Conservation (phyloP, 1,284 basidiomycete genomes). For the Ustilago nuda region DNA sequence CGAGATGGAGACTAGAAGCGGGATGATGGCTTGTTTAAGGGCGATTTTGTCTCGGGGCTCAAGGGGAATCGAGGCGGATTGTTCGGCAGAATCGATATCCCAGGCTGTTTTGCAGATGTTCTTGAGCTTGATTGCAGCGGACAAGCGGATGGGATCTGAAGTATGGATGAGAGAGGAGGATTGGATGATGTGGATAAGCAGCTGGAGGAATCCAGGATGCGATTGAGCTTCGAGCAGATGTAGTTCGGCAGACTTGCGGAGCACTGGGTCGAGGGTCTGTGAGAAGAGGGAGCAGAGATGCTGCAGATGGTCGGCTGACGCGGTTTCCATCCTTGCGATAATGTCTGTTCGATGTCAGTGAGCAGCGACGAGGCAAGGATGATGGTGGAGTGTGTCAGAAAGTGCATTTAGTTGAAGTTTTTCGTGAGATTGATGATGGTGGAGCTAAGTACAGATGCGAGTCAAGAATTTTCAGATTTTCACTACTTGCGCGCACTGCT, state of each 20-base stretch:
- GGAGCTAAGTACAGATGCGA: no score
- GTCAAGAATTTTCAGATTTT: no score
- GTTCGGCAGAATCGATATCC: constrained; percentile 57
- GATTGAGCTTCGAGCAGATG: constrained; percentile 58
- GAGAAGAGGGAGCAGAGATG: constrained; percentile 60
- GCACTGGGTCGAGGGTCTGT: constrained; percentile 60
- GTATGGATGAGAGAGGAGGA: constrained; percentile 32
- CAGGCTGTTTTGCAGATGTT: constrained; percentile 66
- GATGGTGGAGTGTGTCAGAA: constrained; percentile 3
- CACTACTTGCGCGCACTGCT: no score
- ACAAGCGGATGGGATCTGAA: constrained; percentile 57
- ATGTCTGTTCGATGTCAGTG: not conserved
- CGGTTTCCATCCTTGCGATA: constrained; percentile 15
- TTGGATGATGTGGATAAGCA: constrained; percentile 63
- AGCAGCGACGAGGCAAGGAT: not conserved
- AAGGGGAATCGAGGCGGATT: constrained; percentile 24
- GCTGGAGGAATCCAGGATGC: constrained; percentile 59
- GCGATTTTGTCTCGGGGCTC: constrained; percentile 74
- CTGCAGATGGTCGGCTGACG: constrained; percentile 50
- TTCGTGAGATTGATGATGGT: no score
- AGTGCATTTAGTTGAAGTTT: no score
- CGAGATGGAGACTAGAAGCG: constrained; percentile 81
- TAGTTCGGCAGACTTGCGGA: constrained; percentile 59
- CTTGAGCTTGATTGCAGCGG: constrained; percentile 68
- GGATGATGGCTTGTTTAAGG: constrained; percentile 79